A percentile compares a stretch with the other conserved stretches of the same genome.
Conservation (phyloP, 805 yeast species). For the Ogataea paraovalis region DNA sequence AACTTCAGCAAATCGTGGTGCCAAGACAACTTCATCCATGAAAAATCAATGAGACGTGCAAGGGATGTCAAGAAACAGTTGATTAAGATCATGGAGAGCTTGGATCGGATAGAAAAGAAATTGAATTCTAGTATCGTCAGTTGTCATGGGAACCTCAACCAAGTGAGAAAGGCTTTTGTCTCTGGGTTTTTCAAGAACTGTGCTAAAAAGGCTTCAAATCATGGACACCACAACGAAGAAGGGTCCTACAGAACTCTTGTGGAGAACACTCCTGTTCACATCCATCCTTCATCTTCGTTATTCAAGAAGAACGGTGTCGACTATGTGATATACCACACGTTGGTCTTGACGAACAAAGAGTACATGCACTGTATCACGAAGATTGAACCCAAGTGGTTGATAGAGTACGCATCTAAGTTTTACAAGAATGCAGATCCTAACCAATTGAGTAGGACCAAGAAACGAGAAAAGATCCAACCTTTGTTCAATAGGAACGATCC, state of each 20-base stretch:
- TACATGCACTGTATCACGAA: slow-evolving; percentile 86
- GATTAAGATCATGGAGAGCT: slow-evolving; percentile 47
- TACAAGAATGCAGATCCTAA: slow-evolving; percentile 59
- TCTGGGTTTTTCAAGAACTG: slow-evolving; percentile 68
- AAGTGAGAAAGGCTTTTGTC: slow-evolving; percentile 57
- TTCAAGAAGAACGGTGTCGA: slow-evolving; percentile 54
- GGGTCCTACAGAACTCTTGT: slow-evolving; percentile 50
- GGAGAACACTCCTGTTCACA: slow-evolving; percentile 67
- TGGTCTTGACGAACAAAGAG: slow-evolving; percentile 79
- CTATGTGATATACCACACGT: slow-evolving; percentile 76
- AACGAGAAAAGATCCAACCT: slow-evolving; percentile 68
- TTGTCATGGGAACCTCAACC: slow-evolving; percentile 54
- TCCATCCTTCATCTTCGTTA: slow-evolving; percentile 85
- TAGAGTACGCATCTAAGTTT: slow-evolving; percentile 66
- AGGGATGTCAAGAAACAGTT: slow-evolving; percentile 78
- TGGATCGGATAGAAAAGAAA: slow-evolving; percentile 26
- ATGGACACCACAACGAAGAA: slow-evolving; percentile 37
- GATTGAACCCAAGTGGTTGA: slow-evolving; percentile 80
- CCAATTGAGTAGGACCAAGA: slow-evolving; percentile 46
- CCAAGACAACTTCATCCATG: slow-evolving; percentile 74
- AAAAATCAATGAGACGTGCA: slow-evolving; percentile 70
- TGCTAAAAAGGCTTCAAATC: slow-evolving; percentile 53
- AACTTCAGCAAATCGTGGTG: slow-evolving; percentile 69
- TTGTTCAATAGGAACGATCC: slow-evolving; percentile 56
- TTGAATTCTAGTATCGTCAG: slow-evolving; percentile 30